These are phyloP conservation scores for Ogataea neopini DNA, from an alignment of 805 yeast species.

Conservation along the genomic window DNA sequence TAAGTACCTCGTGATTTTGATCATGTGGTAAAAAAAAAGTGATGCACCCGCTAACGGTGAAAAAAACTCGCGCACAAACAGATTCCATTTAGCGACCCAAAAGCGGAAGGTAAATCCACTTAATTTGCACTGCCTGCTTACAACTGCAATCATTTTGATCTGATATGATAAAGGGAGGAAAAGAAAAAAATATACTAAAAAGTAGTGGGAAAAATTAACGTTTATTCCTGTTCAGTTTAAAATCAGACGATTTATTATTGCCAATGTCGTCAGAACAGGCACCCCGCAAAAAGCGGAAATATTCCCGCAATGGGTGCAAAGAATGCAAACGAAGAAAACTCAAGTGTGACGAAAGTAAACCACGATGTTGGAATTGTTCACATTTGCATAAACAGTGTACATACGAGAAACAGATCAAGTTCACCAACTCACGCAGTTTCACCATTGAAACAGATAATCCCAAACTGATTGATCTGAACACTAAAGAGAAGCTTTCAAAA, in stretches of 20 bases:
- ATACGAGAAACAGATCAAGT: slow-evolving; percentile 38
- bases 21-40: too few species aligned
- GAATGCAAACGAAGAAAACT: slow-evolving; percentile 47
- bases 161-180: background rate
- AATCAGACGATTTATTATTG: background rate
- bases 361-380: slow-evolving; percentile 43
- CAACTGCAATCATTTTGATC: background rate
- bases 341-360: slow-evolving; percentile 43
- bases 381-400: slow-evolving; percentile 39
- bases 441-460: slow-evolving; percentile 22
- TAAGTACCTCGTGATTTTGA: too few species aligned
- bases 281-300: slow-evolving; percentile 39
- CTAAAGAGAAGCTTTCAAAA: slow-evolving; percentile 12
- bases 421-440: slow-evolving; percentile 34
- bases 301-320: slow-evolving; percentile 46
- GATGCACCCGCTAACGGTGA: too few species aligned
- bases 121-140: background rate
- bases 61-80: too few species aligned
- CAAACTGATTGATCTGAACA: slow-evolving; percentile 18
- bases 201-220: background rate
- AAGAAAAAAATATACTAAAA: background rate
- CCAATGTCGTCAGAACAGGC: background rate
- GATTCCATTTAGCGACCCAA: background rate
- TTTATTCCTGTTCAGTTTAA: too few species aligned
- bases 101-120: background rate